Evolutionary conservation across 1,284 basidiomycete species (phyloP), one percentile per base, ranked within the genome.

Genomic region (Cystobasidium sp.): DNA sequence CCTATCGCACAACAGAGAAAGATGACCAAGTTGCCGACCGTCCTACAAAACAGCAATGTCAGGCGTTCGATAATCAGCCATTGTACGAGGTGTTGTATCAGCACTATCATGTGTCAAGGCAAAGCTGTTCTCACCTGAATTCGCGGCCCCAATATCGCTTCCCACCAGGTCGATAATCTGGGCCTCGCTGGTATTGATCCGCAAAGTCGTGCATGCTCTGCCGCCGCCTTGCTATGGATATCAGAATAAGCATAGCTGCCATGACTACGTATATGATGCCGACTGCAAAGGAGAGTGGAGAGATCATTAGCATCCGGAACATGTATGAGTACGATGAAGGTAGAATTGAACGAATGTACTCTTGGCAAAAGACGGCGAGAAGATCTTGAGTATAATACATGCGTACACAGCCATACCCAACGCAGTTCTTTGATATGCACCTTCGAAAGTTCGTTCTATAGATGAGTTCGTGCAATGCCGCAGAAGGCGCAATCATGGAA

Each of bases 351-450:
- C 7, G 10, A 4, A 47, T 77, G 22, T 78, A 90, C 91, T 90
- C 78, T 84, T 83, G 80, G 88, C 88, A 81, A 92, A 92, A 18
- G 87, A 83, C 47, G 80, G 80, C 79, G 92, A 89, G 78, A 93
- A 94, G 18, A 94, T 86, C 65, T 90, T 88, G 4, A 93, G 83
- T 69, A 93, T 86, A 0, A 90, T 87, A 72, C 92, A 82, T 6
- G 90, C 86, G 79, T 91, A 92, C 0, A 90, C 89, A 1, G 93
- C 85, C 78, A 88, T 88, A 20, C 88, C 87, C 9, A 94, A 84
- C 0, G 91, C 91, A 0, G 88, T 90, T 39, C 92, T 87, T 43
- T 86, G 85, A 80, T 93, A 93, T 31, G 91, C 91, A 22, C 91
- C 75, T 24, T 71, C 64, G 44, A 67, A 71, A 4, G 66, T 75